phyloP scores from a whole-genome alignment of 192 early-diverging fungal species.

The Funneliformis mosseae region DNA sequence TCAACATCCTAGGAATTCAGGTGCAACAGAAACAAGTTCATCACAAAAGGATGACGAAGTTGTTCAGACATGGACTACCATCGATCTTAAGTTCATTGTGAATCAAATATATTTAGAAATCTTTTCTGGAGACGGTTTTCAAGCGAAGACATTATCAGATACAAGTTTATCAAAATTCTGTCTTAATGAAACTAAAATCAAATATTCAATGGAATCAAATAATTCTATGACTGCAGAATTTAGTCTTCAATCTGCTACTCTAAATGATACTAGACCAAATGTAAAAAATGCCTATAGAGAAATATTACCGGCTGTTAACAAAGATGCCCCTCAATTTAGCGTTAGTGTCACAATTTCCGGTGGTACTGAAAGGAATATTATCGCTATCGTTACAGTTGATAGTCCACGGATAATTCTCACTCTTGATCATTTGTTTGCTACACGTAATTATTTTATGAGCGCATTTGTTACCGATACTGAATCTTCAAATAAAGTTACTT shows the following conservation, averaged over 20 bases:
- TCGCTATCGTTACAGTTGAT: constrained; percentile 75
- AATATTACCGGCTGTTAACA: constrained; percentile 71
- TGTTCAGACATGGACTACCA: constrained; percentile 40
- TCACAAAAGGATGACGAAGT: background rate
- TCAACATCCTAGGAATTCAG: background rate
- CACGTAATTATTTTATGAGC: constrained; percentile 76
- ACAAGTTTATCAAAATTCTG: constrained; percentile 57
- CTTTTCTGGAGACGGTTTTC: constrained; percentile 62
- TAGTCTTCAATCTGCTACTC: constrained; percentile 67
- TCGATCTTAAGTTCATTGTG: constrained; percentile 64
- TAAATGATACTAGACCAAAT: constrained; percentile 79
- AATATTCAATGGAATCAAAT: constrained; percentile 60
- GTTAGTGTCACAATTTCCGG: constrained; percentile 50
- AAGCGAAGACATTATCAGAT: constrained; percentile 51
- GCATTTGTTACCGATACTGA: constrained; percentile 44
- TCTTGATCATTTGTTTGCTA: constrained; percentile 82
- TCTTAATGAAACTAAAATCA: constrained; percentile 52
- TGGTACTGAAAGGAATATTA: constrained; percentile 48
- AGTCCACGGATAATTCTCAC: constrained; percentile 83
- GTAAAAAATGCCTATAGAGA: constrained; percentile 80
- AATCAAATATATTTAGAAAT: constrained; percentile 83
- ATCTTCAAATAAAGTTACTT: background rate
- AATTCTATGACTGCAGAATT: constrained; percentile 70
- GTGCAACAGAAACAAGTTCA: background rate
- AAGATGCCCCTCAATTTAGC: constrained; percentile 64